These are phyloP conservation scores for Rubus idaeus DNA, from an alignment of 306 rosid species.

Conservation along the genomic window DNA sequence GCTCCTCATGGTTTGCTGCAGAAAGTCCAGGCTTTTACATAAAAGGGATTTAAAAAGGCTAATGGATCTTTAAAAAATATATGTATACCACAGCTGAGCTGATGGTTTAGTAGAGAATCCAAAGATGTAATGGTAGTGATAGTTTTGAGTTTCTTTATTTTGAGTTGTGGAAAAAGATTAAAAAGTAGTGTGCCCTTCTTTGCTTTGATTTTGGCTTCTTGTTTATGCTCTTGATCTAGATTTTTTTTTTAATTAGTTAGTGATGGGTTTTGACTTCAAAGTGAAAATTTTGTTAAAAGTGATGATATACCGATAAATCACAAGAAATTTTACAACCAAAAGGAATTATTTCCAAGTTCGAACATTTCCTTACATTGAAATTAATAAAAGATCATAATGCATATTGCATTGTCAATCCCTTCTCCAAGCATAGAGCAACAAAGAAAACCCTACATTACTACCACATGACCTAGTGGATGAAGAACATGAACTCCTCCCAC, in stretches of 20 bases:
- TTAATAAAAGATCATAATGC: slow-evolving; percentile 7
- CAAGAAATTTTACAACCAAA: slow-evolving; percentile 4
- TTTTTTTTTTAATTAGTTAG: background rate
- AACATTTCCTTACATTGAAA: background rate
- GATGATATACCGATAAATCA: background rate
- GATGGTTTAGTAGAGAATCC: slow-evolving; percentile 27
- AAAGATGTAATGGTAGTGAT: background rate
- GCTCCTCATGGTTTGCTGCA: slow-evolving; percentile 19
- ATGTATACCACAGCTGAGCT: slow-evolving; percentile 7
- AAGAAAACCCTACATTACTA: slow-evolving; percentile 64
- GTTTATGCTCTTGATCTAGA: background rate
- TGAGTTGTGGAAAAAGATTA: background rate
- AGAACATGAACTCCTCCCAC: slow-evolving; percentile 79
- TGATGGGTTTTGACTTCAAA: slow-evolving; percentile 1
- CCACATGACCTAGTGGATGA: slow-evolving; percentile 65
- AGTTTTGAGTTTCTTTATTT: background rate
- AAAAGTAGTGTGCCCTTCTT: background rate
- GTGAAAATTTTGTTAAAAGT: background rate
- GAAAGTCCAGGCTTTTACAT: slow-evolving; percentile 22
- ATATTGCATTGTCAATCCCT: slow-evolving; percentile 35
- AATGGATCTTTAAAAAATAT: slow-evolving; percentile 5
- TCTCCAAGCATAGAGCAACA: slow-evolving; percentile 78
- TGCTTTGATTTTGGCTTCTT: background rate
- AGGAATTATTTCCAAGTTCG: background rate
- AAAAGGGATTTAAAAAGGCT: slow-evolving; percentile 2